Percentiles rank a stretch among this genome's conserved stretches.
These are phyloP conservation scores for Aspergillus alliaceus DNA, from an alignment of 2,329 filamentous ascomycete species.

Conservation along the genomic window DNA sequence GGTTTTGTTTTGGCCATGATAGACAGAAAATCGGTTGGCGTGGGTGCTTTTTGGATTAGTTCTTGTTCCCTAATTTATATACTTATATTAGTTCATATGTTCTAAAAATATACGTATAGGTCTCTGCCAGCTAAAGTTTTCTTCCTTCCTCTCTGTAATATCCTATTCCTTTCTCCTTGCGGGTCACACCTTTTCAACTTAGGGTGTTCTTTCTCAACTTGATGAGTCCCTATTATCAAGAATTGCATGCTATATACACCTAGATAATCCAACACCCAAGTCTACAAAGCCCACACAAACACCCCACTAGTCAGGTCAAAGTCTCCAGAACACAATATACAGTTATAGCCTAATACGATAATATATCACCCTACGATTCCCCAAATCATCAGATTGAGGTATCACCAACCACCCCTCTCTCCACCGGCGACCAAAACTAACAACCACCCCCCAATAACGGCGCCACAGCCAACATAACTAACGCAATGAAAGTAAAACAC, in stretches of 20 bases:
- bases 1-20: neutral
- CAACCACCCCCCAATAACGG: neutral
- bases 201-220: too few species aligned
- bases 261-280: too few species aligned
- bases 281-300: too few species aligned
- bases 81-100: neutral
- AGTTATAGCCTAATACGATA: too few species aligned
- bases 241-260: too few species aligned
- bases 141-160: neutral
- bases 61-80: neutral
- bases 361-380: too few species aligned
- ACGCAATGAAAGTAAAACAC: neutral
- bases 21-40: neutral
- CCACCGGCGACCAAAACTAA: neutral
- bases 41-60: neutral
- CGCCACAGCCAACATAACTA: neutral
- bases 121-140: neutral
- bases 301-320: too few species aligned
- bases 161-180: too few species aligned
- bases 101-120: neutral
- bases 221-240: too few species aligned
- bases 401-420: neutral
- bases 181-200: too few species aligned
- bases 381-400: neutral
- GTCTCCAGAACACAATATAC: too few species aligned